Evolutionary conservation across 805 yeast species (phyloP).

Genomic region (Metschnikowia drakensbergensis): DNA sequence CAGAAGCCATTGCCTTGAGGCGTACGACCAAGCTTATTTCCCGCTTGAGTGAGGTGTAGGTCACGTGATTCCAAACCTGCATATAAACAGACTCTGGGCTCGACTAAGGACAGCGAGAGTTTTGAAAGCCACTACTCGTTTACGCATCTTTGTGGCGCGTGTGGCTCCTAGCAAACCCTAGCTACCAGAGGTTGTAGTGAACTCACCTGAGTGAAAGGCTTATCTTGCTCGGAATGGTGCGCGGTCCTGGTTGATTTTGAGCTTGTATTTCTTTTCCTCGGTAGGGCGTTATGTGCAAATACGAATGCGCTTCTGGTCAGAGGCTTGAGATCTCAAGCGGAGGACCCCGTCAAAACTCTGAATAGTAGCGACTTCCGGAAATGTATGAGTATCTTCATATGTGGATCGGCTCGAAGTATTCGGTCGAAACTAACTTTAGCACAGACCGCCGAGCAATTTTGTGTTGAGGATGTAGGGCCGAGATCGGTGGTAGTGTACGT

Average conservation of each 20-base stretch:
- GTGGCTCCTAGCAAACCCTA: no score
- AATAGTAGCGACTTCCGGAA: neutral
- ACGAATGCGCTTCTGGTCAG: neutral
- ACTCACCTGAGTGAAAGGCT: neutral
- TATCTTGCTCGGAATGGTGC: neutral
- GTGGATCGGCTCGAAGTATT: no score
- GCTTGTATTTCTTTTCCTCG: neutral
- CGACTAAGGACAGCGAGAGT: no score
- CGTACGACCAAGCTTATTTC: neutral
- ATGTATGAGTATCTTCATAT: no score
- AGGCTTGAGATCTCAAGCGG: neutral
- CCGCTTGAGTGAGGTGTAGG: neutral
- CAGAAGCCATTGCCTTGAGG: constrained; percentile 1
- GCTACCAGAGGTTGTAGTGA: no score
- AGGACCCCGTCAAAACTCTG: neutral
- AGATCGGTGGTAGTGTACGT: constrained; percentile 4
- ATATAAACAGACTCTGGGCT: no score
- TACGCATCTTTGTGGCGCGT: neutral
- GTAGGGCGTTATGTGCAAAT: neutral
- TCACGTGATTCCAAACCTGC: neutral
- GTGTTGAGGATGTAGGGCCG: neutral
- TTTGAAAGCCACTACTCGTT: no score
- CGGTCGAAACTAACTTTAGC: no score
- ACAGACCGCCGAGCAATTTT: neutral
- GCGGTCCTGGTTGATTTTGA: neutral